phyloP scores from a whole-genome alignment of 2,329 filamentous ascomycete species.

The Beauveria varroae region DNA sequence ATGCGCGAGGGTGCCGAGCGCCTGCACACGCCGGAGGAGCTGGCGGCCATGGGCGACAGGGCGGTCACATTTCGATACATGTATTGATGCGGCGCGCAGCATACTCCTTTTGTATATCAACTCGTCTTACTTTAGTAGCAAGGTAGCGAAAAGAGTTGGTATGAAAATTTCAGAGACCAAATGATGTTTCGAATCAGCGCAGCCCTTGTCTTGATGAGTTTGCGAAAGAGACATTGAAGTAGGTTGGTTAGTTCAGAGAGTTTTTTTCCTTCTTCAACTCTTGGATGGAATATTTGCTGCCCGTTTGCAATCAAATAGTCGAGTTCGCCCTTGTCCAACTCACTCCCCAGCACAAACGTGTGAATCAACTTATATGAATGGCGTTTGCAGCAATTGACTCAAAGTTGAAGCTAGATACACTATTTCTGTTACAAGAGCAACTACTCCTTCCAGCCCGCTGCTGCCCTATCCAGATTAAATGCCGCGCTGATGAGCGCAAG shows the following conservation, averaged over 20 bases:
- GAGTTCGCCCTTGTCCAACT: background rate
- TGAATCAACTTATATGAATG: background rate
- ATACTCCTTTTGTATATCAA: background rate
- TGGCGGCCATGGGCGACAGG: constrained; percentile 21
- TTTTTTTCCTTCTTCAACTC: background rate
- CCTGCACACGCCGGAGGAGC: constrained; percentile 19
- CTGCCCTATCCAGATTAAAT: constrained; percentile 55
- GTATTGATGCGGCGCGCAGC: constrained; percentile 1
- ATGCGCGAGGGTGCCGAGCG: constrained; percentile 15
- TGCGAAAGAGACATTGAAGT: too few species aligned
- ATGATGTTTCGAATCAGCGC: too few species aligned
- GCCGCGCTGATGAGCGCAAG: constrained; percentile 68
- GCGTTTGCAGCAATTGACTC: background rate
- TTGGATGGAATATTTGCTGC: background rate
- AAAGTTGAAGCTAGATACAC: background rate
- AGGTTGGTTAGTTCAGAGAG: too few species aligned
- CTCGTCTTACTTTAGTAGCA: background rate
- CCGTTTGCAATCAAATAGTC: background rate
- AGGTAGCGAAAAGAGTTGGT: too few species aligned
- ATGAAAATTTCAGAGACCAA: too few species aligned
- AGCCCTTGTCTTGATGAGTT: too few species aligned
- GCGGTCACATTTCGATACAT: constrained; percentile 16
- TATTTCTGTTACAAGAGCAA: background rate
- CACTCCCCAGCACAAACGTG: background rate
- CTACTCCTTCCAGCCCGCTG: background rate